A percentile compares a stretch with the other conserved stretches of the same genome.
These are phyloP conservation scores for Aphelidium insulamus DNA, from an alignment of 371 early-diverging fungal species.

Conservation along the genomic window DNA sequence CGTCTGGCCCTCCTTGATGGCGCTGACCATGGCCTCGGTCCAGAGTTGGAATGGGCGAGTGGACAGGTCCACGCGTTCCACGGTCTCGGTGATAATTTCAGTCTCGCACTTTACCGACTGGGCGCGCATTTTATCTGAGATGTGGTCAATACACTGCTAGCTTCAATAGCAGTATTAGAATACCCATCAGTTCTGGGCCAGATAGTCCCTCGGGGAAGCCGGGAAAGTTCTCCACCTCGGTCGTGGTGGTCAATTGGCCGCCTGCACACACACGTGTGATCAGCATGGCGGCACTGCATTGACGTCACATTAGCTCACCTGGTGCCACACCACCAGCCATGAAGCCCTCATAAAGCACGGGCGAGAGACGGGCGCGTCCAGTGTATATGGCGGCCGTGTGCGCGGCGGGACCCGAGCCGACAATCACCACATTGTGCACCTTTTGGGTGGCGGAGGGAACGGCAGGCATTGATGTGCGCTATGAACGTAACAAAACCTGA, in stretches of 20 bases:
- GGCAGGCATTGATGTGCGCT: no score
- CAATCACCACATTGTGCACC: no score
- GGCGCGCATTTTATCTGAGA: conserved; percentile 57
- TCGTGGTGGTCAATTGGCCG: conserved; percentile 75
- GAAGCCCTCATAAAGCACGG: conserved; percentile 92
- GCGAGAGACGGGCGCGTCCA: conserved; percentile 74
- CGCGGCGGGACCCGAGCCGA: conserved; percentile 87
- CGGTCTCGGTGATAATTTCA: conserved; percentile 68
- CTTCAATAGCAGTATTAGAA: conserved; percentile 7
- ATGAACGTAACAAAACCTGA: no score
- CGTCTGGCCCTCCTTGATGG: conserved; percentile 31
- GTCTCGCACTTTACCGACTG: conserved; percentile 67
- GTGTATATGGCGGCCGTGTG: conserved; percentile 91
- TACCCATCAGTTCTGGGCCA: conserved; percentile 4
- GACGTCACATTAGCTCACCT: conserved; percentile 36
- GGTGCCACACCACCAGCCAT: conserved; percentile 72
- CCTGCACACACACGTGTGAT: conserved; percentile 8
- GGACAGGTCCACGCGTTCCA: conserved; percentile 55
- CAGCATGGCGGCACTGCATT: neutral
- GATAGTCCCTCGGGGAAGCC: conserved; percentile 66
- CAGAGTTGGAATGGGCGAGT: conserved; percentile 71
- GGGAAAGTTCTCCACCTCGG: conserved; percentile 76
- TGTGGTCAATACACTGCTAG: no score
- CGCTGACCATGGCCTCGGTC: conserved; percentile 74
- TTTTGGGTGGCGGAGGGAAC: no score